Evolutionary conservation across 1,284 basidiomycete species (phyloP), one percentile per base, ranked within the genome.

Genomic region (Moesziomyces sp.): DNA sequence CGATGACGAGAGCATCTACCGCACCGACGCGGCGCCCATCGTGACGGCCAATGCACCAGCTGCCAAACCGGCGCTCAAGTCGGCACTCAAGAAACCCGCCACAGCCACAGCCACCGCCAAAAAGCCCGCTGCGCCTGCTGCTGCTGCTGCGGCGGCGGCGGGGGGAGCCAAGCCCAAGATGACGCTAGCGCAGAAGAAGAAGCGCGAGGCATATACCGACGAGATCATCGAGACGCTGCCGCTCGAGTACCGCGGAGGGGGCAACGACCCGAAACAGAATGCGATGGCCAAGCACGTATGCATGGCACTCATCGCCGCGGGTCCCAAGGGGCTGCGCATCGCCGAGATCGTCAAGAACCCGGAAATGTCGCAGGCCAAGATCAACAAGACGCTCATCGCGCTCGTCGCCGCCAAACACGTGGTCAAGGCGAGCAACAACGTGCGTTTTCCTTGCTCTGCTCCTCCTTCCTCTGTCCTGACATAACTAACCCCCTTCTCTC

Each of bases 331-430:
- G 6, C 42, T 80, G n/a, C 52, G 81, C 13, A 67, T 95, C 43
- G 85, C 88, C 43, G 92, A 93, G 52, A 88, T 97, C 53, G 88
- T 94, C 69, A 88, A 88, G 51, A 89, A 90, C 1, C 93, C 93
- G 0, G 92, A 94, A 62, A 87, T 95, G 48, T 91, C 90, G 49
- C 93, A 95, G 85, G 91, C 93, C 7, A 88, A 91, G 40, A 93
- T 93, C 46, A 96, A 97, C 85, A 96, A 94, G 85, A 94, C 93
- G 74, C 87, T 97, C 34, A 94, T 97, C 59, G 93, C 93, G 1
- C 87, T 97, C 1, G 93, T 95, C 1, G 91, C 91, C 76, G 88
- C 93, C 55, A 97, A 96, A 83, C 89, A 93, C 26, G 92, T 94
- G 3, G 86, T 86, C 49, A 96, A 94, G 84, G 78, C 69, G 23